Evolutionary conservation across 2,329 filamentous ascomycete genomes (phyloP), one percentile per base, ranked within the genome.

Genomic region (Diplodia seriata): DNA sequence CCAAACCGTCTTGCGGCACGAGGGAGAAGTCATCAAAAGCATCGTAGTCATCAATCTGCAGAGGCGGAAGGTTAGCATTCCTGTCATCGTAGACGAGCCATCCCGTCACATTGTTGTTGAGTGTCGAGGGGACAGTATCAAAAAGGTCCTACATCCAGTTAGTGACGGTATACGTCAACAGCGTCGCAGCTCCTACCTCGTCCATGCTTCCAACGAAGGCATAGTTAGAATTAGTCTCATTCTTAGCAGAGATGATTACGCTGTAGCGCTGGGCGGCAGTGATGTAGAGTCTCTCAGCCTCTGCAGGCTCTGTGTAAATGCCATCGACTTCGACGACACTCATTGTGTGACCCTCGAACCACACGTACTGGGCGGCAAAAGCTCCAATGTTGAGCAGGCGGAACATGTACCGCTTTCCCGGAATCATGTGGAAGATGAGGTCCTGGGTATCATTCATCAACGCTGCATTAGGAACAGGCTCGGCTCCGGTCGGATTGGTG

Each of bases 1-100:
- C 80, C 77, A 87, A 81, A 55, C 86, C 85, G 74, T 96, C 92
- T 66, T 86, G 83, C 0, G 93, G 91, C 0, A 90, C 83, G 0
- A 97, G 85, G 0, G 79, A 84, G 70, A 91, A 87, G 74, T 97
- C 93, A 72, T 97, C 92, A 68, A 90, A 89, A 1, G 89, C 85
- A 29, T 89, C 79, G 57, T 92, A 88, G 14, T 86, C 84, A 54
- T 89, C 83, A 3, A 93, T 75, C 0, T 83, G 68, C 0, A 85
- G 83, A 0, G 91, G 82, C 0, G 81, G 75, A 5, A 82, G 84
- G 55, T 82, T 78, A 0, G 78, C 75, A 57, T 83, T 82, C 0
- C 74, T 70, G 4, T 82, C 77, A 67, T 88, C 82, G 69, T 88
- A 89, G 1, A 86, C 79, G 1, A 89, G 79, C 82, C 82, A 86